Percentiles rank a stretch among this genome's conserved stretches.
Evolutionary conservation across 169 alveolate genomes (phyloP).

Genomic region (Eimeria zaria): DNA sequence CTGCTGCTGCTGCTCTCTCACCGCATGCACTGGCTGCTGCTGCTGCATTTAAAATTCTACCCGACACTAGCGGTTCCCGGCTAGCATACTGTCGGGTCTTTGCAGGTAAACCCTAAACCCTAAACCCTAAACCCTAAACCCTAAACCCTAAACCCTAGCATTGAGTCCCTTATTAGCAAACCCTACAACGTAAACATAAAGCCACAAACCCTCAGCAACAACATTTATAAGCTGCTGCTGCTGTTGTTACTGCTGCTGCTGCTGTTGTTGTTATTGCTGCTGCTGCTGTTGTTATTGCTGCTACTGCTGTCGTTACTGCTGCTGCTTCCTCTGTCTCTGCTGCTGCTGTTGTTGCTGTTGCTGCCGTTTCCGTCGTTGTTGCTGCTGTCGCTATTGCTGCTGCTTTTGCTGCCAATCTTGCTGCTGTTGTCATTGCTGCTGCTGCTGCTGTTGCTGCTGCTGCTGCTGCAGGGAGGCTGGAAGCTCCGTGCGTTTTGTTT

Average conservation of each 20-base stretch:
- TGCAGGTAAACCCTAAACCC: conserved; percentile 16
- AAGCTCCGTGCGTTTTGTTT: conserved; percentile 12
- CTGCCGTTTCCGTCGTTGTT: no score
- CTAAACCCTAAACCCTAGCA: neutral
- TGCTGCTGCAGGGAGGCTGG: conserved; percentile 16
- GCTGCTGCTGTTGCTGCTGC: conserved; percentile 7
- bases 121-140: conserved; percentile 6
- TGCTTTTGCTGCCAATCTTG: no score
- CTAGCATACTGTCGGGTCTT: conserved; percentile 50
- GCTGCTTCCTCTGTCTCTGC: no score
- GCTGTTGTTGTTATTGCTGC: neutral
- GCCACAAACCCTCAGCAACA: neutral
- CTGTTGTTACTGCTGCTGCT: no score
- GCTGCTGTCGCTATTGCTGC: no score
- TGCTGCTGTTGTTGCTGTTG: no score
- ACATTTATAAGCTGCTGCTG: no score
- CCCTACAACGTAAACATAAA: neutral
- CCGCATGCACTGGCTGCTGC: conserved; percentile 37
- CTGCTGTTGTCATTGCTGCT: neutral
- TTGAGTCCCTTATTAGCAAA: no score
- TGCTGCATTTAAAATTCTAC: conserved; percentile 57
- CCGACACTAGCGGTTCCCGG: conserved; percentile 68
- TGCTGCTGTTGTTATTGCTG: neutral
- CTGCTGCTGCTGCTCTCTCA: conserved; percentile 15
- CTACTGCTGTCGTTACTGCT: no score